A percentile compares a stretch with the other conserved stretches of the same genome.
Conservation (phyloP, 148 eudicot species). For the Spergularia bocconei region DNA sequence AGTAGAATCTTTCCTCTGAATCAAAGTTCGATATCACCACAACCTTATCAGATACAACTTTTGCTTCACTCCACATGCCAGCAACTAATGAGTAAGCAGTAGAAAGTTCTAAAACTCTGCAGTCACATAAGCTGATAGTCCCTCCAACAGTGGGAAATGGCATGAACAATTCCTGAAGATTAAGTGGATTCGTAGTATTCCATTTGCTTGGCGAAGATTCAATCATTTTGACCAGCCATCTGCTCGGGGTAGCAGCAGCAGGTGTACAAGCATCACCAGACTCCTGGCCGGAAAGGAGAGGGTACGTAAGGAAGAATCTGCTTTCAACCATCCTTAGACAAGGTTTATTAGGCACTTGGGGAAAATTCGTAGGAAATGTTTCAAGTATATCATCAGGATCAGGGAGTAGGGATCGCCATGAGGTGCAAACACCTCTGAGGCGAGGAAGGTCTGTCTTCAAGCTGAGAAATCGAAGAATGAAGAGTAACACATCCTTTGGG, state of each 20-base stretch:
- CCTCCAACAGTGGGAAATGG: not conserved
- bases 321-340: not conserved
- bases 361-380: not conserved
- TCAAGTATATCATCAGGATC: not conserved
- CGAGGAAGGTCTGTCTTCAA: conserved; percentile 2
- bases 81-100: not conserved
- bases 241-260: not conserved
- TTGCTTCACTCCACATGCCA: not conserved
- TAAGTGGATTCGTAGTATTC: conserved; percentile 8
- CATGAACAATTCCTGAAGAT: not conserved
- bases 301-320: not conserved
- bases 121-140: not conserved
- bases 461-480: not conserved
- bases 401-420: conserved; percentile 8
- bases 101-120: not conserved
- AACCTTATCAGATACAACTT: not conserved
- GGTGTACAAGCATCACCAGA: no score
- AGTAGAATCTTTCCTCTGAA: not conserved
- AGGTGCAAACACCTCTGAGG: conserved; percentile 8
- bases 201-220: not conserved
- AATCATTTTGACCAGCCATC: conserved; percentile 3
- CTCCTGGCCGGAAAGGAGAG: not conserved
- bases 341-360: not conserved
- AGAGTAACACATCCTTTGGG: conserved; percentile 1
- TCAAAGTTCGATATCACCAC: not conserved